These are phyloP conservation scores for Monoraphidium neglectum DNA, from an alignment of 139 green algal species.

Conservation along the genomic window DNA sequence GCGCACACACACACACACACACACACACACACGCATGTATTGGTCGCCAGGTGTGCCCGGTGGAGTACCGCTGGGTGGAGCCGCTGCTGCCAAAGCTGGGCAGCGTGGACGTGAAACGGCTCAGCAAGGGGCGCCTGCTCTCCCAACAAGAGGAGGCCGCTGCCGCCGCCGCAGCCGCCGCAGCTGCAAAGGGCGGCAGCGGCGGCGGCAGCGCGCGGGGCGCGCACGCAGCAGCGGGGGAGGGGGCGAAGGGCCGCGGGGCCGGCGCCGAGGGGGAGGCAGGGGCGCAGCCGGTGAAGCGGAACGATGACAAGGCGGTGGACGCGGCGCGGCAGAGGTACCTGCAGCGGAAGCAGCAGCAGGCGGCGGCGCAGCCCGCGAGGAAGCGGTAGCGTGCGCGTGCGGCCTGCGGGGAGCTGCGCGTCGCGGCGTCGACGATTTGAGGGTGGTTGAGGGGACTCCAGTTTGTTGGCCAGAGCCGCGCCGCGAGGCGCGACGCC, in stretches of 20 bases:
- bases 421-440: too few species aligned
- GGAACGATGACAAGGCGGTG: slow-evolving; percentile 62
- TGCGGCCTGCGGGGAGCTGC: too few species aligned
- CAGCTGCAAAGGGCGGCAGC: slow-evolving; percentile 12
- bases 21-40: too few species aligned
- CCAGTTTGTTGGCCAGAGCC: too few species aligned
- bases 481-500: too few species aligned
- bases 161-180: slow-evolving; percentile 16
- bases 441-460: too few species aligned
- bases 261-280: background rate
- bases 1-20: too few species aligned
- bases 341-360: slow-evolving; percentile 62
- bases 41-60: slow-evolving; percentile 81
- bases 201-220: background rate
- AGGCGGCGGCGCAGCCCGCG: background rate
- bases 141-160: slow-evolving; percentile 9
- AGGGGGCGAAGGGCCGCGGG: background rate
- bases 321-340: slow-evolving; percentile 71
- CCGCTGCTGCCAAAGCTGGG: slow-evolving; percentile 69
- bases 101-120: slow-evolving; percentile 70
- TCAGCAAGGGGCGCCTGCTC: slow-evolving; percentile 56
- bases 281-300: slow-evolving; percentile 11
- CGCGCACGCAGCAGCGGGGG: slow-evolving; percentile 10
- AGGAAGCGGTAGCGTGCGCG: background rate
- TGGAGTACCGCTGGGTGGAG: slow-evolving; percentile 72